Evolutionary conservation across 495 filamentous ascomycete species (phyloP).

Genomic region (Aspergillus diversus): DNA sequence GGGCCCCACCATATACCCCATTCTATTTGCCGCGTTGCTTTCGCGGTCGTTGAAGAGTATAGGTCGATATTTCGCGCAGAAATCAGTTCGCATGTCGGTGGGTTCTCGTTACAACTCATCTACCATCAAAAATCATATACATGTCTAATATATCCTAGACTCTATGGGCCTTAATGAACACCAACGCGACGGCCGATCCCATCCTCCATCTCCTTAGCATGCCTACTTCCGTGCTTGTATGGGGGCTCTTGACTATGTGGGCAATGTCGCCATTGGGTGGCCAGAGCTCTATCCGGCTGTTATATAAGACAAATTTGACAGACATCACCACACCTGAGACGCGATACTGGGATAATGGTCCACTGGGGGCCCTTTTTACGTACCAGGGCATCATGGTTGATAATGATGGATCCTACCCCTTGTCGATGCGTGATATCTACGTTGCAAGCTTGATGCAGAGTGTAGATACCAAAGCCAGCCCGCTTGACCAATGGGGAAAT

Average conservation of each 20-base stretch:
- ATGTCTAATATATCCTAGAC: conserved; percentile 3
- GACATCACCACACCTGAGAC: conserved; percentile 7
- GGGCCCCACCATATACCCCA: conserved; percentile 19
- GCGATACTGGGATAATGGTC: conserved; percentile 26
- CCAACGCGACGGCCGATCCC: conserved; percentile 19
- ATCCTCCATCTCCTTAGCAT: conserved; percentile 19
- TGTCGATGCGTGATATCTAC: conserved; percentile 24
- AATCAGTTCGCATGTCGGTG: conserved; percentile 15
- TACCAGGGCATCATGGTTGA: conserved; percentile 8
- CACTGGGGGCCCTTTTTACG: conserved; percentile 17
- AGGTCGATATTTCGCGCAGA: conserved; percentile 17
- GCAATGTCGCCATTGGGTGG: conserved; percentile 20
- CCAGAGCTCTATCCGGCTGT: conserved; percentile 15
- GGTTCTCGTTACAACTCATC: neutral
- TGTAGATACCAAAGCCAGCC: conserved; percentile 9
- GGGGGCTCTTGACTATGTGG: conserved; percentile 15
- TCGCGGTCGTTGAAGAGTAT: conserved; percentile 20
- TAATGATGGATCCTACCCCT: conserved; percentile 16
- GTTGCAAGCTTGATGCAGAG: conserved; percentile 23
- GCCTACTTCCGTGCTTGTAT: conserved; percentile 15
- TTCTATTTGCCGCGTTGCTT: conserved; percentile 17
- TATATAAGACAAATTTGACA: conserved; percentile 17
- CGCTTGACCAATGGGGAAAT: conserved; percentile 23
- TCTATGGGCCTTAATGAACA: conserved; percentile 22
- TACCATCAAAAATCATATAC: neutral